Evolutionary conservation across 1,284 basidiomycete genomes (phyloP).

Genomic region (Marasmius sp.): DNA sequence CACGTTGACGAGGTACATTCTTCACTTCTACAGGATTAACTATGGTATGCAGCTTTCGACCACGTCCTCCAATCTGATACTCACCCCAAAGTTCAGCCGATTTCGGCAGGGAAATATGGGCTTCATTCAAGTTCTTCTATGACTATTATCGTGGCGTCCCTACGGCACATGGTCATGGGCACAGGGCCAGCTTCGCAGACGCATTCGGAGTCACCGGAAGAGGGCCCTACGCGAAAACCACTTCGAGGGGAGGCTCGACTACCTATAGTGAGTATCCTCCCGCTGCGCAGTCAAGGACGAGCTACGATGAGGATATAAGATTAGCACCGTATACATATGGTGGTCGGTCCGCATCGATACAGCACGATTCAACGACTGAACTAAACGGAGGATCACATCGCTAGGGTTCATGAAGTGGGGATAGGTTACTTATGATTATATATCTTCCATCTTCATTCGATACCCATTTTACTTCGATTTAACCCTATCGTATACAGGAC

Average conservation of each 20-base stretch:
- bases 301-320: slow-evolving; percentile 47
- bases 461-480: neutral
- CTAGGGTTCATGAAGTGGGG: neutral
- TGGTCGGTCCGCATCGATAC: neutral
- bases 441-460: neutral
- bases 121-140: slow-evolving; percentile 64
- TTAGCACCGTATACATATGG: slow-evolving; percentile 38
- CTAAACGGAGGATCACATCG: neutral
- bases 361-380: neutral
- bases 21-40: slow-evolving; percentile 58
- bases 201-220: slow-evolving; percentile 46
- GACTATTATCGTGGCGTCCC: slow-evolving; percentile 47
- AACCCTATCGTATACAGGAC: neutral
- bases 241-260: neutral
- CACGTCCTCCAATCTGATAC: slow-evolving; percentile 5
- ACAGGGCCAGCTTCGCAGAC: slow-evolving; percentile 43
- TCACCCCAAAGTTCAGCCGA: slow-evolving; percentile 42
- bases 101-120: slow-evolving; percentile 62
- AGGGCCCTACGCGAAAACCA: slow-evolving; percentile 10
- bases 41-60: slow-evolving; percentile 42
- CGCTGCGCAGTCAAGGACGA: slow-evolving; percentile 18
- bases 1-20: neutral
- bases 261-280: slow-evolving; percentile 18
- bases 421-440: neutral
- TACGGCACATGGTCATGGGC: slow-evolving; percentile 38